Base-by-base conservation (phyloP, 768 basidiomycete species). In the Pleurotus giganteus region DNA sequence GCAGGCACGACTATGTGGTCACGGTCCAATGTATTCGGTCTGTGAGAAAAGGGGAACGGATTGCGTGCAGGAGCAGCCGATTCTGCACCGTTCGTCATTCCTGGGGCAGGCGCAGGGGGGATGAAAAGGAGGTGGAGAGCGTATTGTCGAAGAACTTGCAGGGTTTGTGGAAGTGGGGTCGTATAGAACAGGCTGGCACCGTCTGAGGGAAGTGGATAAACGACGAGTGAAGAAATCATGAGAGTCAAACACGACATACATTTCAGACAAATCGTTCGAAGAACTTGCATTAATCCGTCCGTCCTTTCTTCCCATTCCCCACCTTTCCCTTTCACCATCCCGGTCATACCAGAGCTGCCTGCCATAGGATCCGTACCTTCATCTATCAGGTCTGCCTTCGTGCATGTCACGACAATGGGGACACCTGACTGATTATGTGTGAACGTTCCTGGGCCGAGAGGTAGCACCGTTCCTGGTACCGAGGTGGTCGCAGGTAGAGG, bases 241-340 rank as follows among this genome's bases (percentile, higher is more conserved):
- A 19, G 43, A 13, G 41, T 45, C 45, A 15, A 27, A 41, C 32
- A 26, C 23, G 17, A 76, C 94, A 64, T 60, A 95, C 96, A 97
- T 71, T 92, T 91, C 49, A 98, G 71, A 66, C 93, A 96, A 51
- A 98, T 83, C 0, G 93, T 91, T 34, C 97, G 81, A 47, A 99
- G 77, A n/a, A 91, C 84, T 64, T 98, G 96, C 86, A 97, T 96
- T 4, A 98, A 77, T 36, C 89, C 89, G 65, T 99, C 97, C 37
- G 94, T 95, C 62, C 88, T 78, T 69, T 99, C 97, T 69, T 99
- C 97, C 91, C 91, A 93, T 63, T 91, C 89, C 8, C 85, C 88
- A 1, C 92, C 91, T 66, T 93, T 94, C 2, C 91, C 91, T 69
- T 92, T 94, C 3, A 93, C 88, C 88, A 93, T 90, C 12, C 86